A percentile compares a stretch with the other conserved stretches of the same genome.
These are phyloP conservation scores for Westerdykella ornata DNA, from an alignment of 2,329 filamentous ascomycete genomes.

Conservation along the genomic window DNA sequence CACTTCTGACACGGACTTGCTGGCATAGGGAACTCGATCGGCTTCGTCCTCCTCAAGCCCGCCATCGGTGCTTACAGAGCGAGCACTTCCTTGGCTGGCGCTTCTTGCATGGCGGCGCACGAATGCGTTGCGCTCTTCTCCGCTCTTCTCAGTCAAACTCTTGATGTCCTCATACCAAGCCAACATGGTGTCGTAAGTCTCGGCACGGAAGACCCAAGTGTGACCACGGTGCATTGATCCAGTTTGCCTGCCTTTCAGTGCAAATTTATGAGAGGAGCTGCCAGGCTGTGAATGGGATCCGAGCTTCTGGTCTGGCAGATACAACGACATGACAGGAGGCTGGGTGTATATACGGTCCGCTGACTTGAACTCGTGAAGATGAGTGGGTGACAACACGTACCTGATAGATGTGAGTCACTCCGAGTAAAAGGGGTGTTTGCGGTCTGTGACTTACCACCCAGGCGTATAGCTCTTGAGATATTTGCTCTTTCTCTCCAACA, in stretches of 20 bases:
- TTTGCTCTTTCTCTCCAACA: slow-evolving; percentile 96
- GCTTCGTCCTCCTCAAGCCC: slow-evolving; percentile 51
- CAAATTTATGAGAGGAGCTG: slow-evolving; percentile 92
- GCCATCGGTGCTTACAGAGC: slow-evolving; percentile 45
- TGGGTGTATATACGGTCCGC: slow-evolving; percentile 77
- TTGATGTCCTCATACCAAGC: slow-evolving; percentile 95
- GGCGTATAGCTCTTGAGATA: slow-evolving; percentile 96
- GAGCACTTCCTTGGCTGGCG: slow-evolving; percentile 56
- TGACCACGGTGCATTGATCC: slow-evolving; percentile 81
- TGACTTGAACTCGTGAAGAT: slow-evolving; percentile 98
- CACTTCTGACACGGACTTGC: slow-evolving; percentile 41
- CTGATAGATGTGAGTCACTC: slow-evolving; percentile 40
- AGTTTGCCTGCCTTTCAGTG: slow-evolving; percentile 86
- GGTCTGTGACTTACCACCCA: slow-evolving; percentile 63
- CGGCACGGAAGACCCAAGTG: slow-evolving; percentile 62
- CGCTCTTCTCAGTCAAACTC: slow-evolving; percentile 76
- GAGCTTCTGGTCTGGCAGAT: slow-evolving; percentile 88
- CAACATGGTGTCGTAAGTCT: slow-evolving; percentile 86
- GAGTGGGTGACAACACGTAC: slow-evolving; percentile 94
- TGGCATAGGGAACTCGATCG: slow-evolving; percentile 58
- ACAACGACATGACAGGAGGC: slow-evolving; percentile 91
- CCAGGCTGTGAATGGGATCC: slow-evolving; percentile 79
- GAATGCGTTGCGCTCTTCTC: slow-evolving; percentile 81
- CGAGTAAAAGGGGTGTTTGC: background rate
- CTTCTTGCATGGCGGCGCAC: slow-evolving; percentile 76